These are phyloP conservation scores for Cydonia oblonga DNA, from an alignment of 331 rosid species.

Conservation along the genomic window DNA sequence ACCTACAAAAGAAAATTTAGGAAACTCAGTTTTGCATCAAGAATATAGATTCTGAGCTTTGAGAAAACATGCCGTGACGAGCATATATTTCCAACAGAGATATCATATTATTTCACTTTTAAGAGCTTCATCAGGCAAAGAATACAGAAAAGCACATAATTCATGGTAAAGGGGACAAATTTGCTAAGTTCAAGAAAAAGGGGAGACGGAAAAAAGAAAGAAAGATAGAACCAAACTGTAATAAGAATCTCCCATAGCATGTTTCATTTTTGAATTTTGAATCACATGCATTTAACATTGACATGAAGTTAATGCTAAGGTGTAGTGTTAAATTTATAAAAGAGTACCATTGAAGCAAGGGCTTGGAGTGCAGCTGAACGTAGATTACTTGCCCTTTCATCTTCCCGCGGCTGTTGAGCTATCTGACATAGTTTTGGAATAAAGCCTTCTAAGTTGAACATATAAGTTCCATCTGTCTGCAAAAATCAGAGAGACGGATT, in stretches of 20 bases:
- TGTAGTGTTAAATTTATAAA: background rate
- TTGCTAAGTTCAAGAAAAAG: background rate
- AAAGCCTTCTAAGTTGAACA: constrained; percentile 73
- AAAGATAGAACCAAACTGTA: background rate
- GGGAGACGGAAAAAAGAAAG: background rate
- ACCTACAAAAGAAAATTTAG: constrained; percentile 34
- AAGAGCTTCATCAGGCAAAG: background rate
- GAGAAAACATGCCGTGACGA: background rate
- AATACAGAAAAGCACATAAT: background rate
- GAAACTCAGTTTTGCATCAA: background rate
- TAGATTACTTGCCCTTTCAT: constrained; percentile 40
- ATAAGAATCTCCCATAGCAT: background rate
- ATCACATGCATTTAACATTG: background rate
- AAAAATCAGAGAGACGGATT: constrained; percentile 11
- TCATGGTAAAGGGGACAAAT: background rate
- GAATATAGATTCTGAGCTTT: background rate
- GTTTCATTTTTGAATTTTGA: too few relatives aligned
- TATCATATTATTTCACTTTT: background rate
- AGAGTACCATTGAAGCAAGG: constrained; percentile 78
- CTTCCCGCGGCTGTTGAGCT: constrained; percentile 69
- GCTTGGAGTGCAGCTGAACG: constrained; percentile 72
- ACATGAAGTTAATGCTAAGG: background rate
- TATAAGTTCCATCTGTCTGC: constrained; percentile 66
- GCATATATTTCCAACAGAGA: background rate
- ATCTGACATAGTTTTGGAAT: constrained; percentile 76